Base-by-base conservation (phyloP, 768 basidiomycete species). In the Neoboletus subvelutipes region DNA sequence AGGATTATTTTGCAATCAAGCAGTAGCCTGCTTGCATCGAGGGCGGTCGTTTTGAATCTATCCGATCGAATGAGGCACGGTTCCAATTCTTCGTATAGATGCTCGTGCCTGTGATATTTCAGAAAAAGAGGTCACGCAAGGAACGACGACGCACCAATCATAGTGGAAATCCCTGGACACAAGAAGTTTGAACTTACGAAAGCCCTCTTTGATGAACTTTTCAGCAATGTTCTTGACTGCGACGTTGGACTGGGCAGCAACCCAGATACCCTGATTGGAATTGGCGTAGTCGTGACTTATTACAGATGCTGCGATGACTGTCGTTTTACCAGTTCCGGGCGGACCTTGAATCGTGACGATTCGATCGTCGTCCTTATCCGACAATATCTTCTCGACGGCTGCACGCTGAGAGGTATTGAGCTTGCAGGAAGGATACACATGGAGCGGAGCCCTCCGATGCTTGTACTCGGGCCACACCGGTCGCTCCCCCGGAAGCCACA, bases 201-300 rank as follows among this genome's bases (percentile, higher is more conserved):
- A 74, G 0, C 45, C 63, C n/a, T 64, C 58, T 8, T 68, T 64
- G 26, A 69, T 56, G 12, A 81, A 67, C 46, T 76, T 81, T 57
- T 80, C 77, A 0, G 79, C 79, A n/a, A 81, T 80, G 54, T 81
- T 81, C 60, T 82, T 82, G 20, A 81, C 80, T 0, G 77, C 80
- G 34, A 81, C 77, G 41, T 81, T 82, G 0, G 79, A 80, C 28
- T 81, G 80, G 0, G 80, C 78, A 29, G 75, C 66, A 29, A 81
- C 59, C 74, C 77, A 81, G 11, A 78, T 63, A 10, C 61, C 50
- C 28, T 45, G 63, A 9, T 24, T 20, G 17, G 58, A 58, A 2
- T 50, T 47, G 46, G 60, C 55, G 1, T 29, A 3, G 13, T 64
- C 9, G 12, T 67, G 24, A 17, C 74, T 74, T 1, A 59, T 56